These are phyloP conservation scores for Backusella parvicylindrica DNA, from an alignment of 192 early-diverging fungal genomes.

Conservation along the genomic window DNA sequence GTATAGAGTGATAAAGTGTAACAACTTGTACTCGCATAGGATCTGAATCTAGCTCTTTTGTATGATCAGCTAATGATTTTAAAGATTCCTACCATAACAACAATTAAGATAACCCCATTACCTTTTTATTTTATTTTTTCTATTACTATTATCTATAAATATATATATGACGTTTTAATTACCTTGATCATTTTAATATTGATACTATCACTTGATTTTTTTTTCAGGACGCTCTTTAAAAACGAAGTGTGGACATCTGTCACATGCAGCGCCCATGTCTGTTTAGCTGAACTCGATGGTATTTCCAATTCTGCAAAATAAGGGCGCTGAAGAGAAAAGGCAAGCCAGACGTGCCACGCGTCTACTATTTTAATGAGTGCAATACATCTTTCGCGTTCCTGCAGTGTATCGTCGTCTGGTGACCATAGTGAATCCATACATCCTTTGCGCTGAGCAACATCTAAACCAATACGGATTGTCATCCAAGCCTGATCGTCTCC, in stretches of 20 bases:
- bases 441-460: not conserved
- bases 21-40: not conserved
- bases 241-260: not conserved
- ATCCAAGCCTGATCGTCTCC: slow-evolving; percentile 10
- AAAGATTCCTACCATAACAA: slow-evolving; percentile 4
- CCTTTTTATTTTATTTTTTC: not conserved
- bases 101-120: not conserved
- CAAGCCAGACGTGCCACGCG: slow-evolving; percentile 6
- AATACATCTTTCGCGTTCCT: not conserved
- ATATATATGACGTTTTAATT: not conserved
- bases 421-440: not conserved
- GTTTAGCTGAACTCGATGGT: not conserved
- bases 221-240: slow-evolving; percentile 6
- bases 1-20: not conserved
- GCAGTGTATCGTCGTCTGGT: not conserved
- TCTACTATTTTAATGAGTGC: not conserved
- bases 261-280: not conserved
- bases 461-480: not conserved
- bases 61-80: slow-evolving; percentile 1
- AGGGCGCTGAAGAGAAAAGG: not conserved
- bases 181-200: slow-evolving; percentile 3
- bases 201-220: not conserved
- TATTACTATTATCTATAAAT: not conserved
- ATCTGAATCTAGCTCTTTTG: not conserved
- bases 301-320: not conserved